Percentiles rank a stretch among this genome's conserved stretches.
These are phyloP conservation scores for Macrophomina pseudophaseolina DNA, from an alignment of 2,329 filamentous ascomycete genomes.

Conservation along the genomic window DNA sequence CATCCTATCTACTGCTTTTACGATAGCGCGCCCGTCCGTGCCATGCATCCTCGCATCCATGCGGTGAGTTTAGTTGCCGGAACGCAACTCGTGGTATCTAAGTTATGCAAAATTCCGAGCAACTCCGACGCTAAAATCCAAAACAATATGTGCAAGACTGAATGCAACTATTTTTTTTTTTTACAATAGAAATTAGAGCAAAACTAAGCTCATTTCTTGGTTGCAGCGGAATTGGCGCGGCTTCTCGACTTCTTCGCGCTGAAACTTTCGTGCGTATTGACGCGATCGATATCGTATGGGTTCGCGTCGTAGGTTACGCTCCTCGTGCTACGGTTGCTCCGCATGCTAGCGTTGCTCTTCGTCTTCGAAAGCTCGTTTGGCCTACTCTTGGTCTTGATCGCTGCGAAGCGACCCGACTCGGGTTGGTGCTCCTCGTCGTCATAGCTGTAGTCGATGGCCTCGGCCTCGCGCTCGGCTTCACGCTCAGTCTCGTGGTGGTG, in stretches of 20 bases:
- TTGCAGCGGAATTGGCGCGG: background rate
- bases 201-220: background rate
- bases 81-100: background rate
- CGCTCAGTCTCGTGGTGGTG: slow-evolving; percentile 23
- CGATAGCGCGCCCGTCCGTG: background rate
- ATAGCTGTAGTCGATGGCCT: slow-evolving; percentile 21
- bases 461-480: slow-evolving; percentile 29
- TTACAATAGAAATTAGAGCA: too few relatives aligned
- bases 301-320: slow-evolving; percentile 45
- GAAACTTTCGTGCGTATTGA: slow-evolving; percentile 56
- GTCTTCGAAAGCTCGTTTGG: slow-evolving; percentile 10
- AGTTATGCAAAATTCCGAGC: background rate
- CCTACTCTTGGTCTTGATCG: slow-evolving; percentile 38
- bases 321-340: slow-evolving; percentile 29
- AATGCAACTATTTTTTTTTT: background rate
- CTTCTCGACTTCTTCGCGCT: background rate
- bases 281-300: slow-evolving; percentile 56
- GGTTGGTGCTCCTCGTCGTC: slow-evolving; percentile 34
- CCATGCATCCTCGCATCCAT: background rate
- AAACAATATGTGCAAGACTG: background rate
- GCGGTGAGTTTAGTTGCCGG: background rate
- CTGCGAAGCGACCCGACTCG: slow-evolving; percentile 36
- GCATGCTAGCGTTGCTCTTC: slow-evolving; percentile 37
- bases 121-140: slow-evolving; percentile 15
- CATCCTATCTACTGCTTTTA: background rate